phyloP scores from a whole-genome alignment of 495 filamentous ascomycete genomes.

The Pyrenula massariospora region DNA sequence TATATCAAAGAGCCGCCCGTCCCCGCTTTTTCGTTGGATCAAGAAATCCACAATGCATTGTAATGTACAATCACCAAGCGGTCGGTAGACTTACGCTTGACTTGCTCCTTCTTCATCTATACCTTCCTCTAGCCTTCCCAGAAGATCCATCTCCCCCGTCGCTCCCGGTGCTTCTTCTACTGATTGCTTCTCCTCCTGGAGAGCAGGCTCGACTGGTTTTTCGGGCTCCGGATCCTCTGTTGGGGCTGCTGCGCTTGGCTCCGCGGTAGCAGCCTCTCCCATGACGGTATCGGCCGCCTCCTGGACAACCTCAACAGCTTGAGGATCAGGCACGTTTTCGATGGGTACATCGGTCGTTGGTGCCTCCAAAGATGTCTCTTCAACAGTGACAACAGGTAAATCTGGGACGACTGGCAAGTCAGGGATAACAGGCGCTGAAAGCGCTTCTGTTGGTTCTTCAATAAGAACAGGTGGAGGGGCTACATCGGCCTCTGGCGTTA shows the following conservation, averaged over 20 bases:
- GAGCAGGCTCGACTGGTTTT: neutral
- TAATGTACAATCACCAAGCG: neutral
- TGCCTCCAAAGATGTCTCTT: neutral
- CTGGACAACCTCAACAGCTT: conserved; percentile 2
- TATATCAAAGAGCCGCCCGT: neutral
- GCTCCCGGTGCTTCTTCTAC: conserved; percentile 2
- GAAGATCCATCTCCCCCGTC: conserved; percentile 6
- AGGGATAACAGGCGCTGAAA: neutral
- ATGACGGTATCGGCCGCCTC: conserved; percentile 3
- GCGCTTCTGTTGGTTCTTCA: conserved; percentile 1
- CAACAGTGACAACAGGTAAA: neutral
- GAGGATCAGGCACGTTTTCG: conserved; percentile 1
- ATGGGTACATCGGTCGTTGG: neutral
- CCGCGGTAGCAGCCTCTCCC: conserved; percentile 1
- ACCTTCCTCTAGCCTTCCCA: conserved; percentile 14
- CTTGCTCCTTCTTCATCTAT: conserved; percentile 1
- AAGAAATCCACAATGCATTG: neutral
- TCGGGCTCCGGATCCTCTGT: conserved; percentile 1
- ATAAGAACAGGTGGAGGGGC: neutral
- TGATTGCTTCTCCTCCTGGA: neutral
- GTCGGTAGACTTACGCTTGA: neutral
- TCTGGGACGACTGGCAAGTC: neutral
- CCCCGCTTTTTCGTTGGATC: neutral
- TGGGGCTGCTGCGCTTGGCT: neutral
- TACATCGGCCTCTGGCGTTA: conserved; percentile 11